These are phyloP conservation scores for Trichoderma gamsii DNA, from an alignment of 495 filamentous ascomycete species.

Conservation along the genomic window DNA sequence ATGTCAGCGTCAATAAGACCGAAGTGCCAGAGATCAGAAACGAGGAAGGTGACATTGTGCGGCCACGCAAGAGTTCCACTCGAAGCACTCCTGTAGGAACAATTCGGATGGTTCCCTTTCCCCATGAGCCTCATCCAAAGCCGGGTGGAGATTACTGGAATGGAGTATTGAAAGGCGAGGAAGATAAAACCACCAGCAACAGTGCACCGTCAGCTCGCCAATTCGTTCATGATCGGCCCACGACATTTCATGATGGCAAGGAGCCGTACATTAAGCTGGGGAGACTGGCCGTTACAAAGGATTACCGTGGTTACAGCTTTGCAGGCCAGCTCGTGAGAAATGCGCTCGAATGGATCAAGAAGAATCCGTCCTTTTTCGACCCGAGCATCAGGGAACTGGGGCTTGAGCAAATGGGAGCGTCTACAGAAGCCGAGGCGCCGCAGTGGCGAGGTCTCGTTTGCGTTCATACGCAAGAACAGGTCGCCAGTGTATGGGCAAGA, in stretches of 20 bases:
- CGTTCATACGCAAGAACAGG: slow-evolving; percentile 64
- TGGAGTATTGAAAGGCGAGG: slow-evolving; percentile 23
- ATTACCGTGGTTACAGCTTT: slow-evolving; percentile 59
- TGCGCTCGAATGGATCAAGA: slow-evolving; percentile 55
- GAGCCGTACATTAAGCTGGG: slow-evolving; percentile 77
- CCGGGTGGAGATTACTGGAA: slow-evolving; percentile 37
- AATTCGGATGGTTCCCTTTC: slow-evolving; percentile 72
- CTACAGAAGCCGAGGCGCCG: slow-evolving; percentile 29
- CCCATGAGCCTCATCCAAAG: slow-evolving; percentile 55
- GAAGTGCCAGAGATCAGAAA: slow-evolving; percentile 30
- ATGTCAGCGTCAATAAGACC: slow-evolving; percentile 47
- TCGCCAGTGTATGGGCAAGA: slow-evolving; percentile 52
- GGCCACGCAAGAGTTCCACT: slow-evolving; percentile 33
- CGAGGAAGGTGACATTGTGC: slow-evolving; percentile 23
- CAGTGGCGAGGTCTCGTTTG: slow-evolving; percentile 65
- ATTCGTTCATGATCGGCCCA: slow-evolving; percentile 35
- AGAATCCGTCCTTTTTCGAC: slow-evolving; percentile 49
- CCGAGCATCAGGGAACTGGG: slow-evolving; percentile 41
- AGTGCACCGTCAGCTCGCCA: slow-evolving; percentile 1
- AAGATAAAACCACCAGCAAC: slow-evolving; percentile 20
- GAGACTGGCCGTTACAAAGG: slow-evolving; percentile 59
- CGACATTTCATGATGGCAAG: slow-evolving; percentile 44
- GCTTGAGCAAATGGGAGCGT: slow-evolving; percentile 30
- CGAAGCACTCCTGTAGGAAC: slow-evolving; percentile 56
- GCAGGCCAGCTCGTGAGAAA: slow-evolving; percentile 55